Evolutionary conservation across 2,329 filamentous ascomycete species (phyloP).

Genomic region (Anthostomella pinea): DNA sequence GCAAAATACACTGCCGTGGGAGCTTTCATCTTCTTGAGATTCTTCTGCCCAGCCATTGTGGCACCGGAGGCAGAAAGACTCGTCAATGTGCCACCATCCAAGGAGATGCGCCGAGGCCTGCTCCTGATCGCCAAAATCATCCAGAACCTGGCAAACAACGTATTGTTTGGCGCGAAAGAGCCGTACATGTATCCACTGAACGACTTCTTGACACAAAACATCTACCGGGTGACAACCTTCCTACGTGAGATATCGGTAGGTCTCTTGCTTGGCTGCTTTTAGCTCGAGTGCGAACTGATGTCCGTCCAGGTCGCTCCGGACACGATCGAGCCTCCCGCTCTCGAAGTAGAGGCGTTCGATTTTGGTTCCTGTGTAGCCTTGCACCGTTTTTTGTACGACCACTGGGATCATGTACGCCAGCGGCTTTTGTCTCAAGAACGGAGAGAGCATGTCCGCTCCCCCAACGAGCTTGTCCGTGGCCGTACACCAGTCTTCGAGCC

Average conservation of each 20-base stretch:
- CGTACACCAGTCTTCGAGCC: constrained; percentile 58
- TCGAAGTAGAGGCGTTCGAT: constrained; percentile 55
- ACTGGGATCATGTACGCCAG: constrained; percentile 68
- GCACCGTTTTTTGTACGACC: constrained; percentile 67
- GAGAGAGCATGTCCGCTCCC: constrained; percentile 53
- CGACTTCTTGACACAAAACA: constrained; percentile 65
- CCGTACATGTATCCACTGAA: constrained; percentile 71
- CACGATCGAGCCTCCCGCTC: constrained; percentile 38
- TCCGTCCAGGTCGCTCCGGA: constrained; percentile 44
- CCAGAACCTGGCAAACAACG: constrained; percentile 70
- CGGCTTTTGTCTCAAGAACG: constrained; percentile 60
- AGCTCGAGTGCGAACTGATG: constrained; percentile 17
- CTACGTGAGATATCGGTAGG: constrained; percentile 64
- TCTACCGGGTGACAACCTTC: constrained; percentile 65
- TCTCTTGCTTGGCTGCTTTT: constrained; percentile 4
- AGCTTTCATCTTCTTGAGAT: constrained; percentile 68
- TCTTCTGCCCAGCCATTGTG: constrained; percentile 71
- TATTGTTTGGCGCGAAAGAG: constrained; percentile 69
- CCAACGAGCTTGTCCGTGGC: constrained; percentile 49
- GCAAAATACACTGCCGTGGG: constrained; percentile 71
- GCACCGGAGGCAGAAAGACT: constrained; percentile 66
- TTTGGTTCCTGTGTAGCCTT: constrained; percentile 69
- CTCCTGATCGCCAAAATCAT: constrained; percentile 69
- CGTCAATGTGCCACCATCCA: constrained; percentile 58
- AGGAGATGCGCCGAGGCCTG: constrained; percentile 66